Evolutionary conservation across 495 filamentous ascomycete species (phyloP).

Genomic region (Talaromyces trachyspermus): DNA sequence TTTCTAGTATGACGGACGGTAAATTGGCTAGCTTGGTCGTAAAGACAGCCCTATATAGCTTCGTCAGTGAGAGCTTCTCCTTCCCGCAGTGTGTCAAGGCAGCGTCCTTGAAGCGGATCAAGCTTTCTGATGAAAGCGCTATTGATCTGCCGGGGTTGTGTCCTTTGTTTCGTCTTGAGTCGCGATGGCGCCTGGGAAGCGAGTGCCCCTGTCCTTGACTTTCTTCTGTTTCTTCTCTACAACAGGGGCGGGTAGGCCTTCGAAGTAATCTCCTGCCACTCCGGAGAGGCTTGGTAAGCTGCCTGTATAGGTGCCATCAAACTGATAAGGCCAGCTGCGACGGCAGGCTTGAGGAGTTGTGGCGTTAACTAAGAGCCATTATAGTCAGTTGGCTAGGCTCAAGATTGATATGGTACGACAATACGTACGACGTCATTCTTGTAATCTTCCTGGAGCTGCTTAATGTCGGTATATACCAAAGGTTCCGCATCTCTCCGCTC

Average conservation of each 20-base stretch:
- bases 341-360: conserved; percentile 73
- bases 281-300: conserved; percentile 58
- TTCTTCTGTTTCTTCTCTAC: conserved; percentile 67
- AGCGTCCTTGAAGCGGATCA: too few species aligned
- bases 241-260: conserved; percentile 73
- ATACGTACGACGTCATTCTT: conserved; percentile 61
- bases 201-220: conserved; percentile 70
- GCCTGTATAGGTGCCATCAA: conserved; percentile 69
- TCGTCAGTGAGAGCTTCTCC: too few species aligned
- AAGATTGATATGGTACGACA: neutral
- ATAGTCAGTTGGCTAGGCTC: neutral
- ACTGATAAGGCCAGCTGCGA: conserved; percentile 57
- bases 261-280: conserved; percentile 74
- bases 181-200: conserved; percentile 42
- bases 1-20: too few species aligned
- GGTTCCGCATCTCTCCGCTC: conserved; percentile 55
- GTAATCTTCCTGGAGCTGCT: conserved; percentile 73
- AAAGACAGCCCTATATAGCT: too few species aligned
- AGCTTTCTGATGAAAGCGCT: too few species aligned
- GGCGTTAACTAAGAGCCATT: conserved; percentile 79
- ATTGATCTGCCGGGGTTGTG: too few species aligned
- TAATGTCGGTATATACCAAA: conserved; percentile 65
- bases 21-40: too few species aligned
- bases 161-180: neutral
- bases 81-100: too few species aligned